phyloP scores from a whole-genome alignment of 306 rosid species.

The Coriaria nepalensis region DNA sequence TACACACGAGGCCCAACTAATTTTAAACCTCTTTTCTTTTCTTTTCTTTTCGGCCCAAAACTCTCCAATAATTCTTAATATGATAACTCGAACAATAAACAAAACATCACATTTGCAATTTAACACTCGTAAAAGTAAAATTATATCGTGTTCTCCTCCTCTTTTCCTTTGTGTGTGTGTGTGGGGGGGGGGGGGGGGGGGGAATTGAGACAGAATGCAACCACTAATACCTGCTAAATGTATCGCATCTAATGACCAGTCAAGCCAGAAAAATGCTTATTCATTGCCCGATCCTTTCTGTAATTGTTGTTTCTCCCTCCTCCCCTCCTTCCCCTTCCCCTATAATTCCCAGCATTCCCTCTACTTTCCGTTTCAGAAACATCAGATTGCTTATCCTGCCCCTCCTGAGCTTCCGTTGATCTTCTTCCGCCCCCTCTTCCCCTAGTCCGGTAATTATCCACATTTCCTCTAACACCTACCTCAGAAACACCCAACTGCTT shows the following conservation, averaged over 20 bases:
- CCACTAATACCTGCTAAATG: no score
- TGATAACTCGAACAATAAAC: no score
- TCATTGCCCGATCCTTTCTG: conserved; percentile 82
- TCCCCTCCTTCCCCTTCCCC: conserved; percentile 30
- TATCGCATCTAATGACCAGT: conserved; percentile 25
- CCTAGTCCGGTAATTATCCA: conserved; percentile 30
- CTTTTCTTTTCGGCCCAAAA: no score
- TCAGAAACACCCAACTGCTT: conserved; percentile 30
- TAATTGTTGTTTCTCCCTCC: conserved; percentile 35
- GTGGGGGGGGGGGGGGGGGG: no score
- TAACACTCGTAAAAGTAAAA: no score
- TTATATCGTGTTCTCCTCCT: no score
- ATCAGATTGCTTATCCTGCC: conserved; percentile 11
- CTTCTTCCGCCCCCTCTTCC: conserved; percentile 33
- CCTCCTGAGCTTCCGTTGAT: background rate
- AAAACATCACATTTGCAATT: no score
- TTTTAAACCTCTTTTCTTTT: no score
- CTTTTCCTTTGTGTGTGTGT: no score
- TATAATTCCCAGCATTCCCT: conserved; percentile 14
- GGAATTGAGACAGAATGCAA: no score
- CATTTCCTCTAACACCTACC: conserved; percentile 19
- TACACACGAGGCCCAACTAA: no score
- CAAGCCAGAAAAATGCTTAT: conserved; percentile 74
- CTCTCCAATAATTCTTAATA: no score
- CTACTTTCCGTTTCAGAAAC: conserved; percentile 8